phyloP scores from a whole-genome alignment of 148 eudicot species.

The Amaranthus hypochondriacus region DNA sequence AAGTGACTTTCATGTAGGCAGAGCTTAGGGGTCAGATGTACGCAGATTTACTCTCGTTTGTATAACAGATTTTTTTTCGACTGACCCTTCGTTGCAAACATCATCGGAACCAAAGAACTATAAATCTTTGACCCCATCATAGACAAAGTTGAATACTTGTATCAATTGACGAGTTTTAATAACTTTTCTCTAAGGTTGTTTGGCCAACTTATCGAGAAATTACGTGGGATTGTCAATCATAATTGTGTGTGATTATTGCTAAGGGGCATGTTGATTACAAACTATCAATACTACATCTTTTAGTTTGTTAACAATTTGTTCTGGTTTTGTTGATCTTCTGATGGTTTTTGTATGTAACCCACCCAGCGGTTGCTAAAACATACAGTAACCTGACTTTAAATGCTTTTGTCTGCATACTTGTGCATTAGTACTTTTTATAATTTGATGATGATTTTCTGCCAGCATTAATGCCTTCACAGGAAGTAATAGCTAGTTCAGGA shows the following conservation, averaged over 20 bases:
- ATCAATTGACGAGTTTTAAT: not conserved
- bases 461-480: slow-evolving; percentile 57
- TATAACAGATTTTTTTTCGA: too few relatives aligned
- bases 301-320: not conserved
- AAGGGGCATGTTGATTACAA: not conserved
- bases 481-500: slow-evolving; percentile 51
- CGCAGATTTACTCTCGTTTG: too few relatives aligned
- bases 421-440: slow-evolving; percentile 11
- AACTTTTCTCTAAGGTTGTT: not conserved
- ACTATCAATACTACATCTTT: not conserved
- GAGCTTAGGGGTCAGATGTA: too few relatives aligned
- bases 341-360: not conserved
- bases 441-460: slow-evolving; percentile 46
- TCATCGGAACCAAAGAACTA: too few relatives aligned
- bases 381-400: not conserved
- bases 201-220: not conserved
- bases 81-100: too few relatives aligned
- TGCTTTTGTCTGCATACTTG: not conserved
- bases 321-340: not conserved
- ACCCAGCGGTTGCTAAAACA: not conserved
- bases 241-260: not conserved
- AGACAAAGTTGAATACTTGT: not conserved
- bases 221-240: not conserved
- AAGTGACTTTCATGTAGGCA: too few relatives aligned
- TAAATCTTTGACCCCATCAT: too few relatives aligned